A percentile compares a stretch with the other conserved stretches of the same genome.
These are phyloP conservation scores for Buxus sempervirens DNA, from an alignment of 164 flowering plant genomes.

Conservation along the genomic window DNA sequence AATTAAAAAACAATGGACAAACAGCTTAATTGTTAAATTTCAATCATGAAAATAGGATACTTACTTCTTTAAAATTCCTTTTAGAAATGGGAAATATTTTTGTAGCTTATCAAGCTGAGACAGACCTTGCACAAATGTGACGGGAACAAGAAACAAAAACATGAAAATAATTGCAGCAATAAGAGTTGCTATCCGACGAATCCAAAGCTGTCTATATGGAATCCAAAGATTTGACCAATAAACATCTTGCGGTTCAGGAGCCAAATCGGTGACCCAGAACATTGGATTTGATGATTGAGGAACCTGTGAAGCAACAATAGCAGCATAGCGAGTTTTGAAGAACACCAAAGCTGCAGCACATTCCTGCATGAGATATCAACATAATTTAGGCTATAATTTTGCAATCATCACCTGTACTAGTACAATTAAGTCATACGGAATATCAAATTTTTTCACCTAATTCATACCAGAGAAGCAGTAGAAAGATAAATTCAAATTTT, in stretches of 20 bases:
- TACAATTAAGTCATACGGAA: background rate
- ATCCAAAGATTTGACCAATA: constrained; percentile 83
- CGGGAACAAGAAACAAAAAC: constrained; percentile 76
- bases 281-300: constrained; percentile 86
- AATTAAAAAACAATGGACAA: background rate
- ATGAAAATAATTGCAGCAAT: constrained; percentile 60
- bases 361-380: constrained; percentile 53
- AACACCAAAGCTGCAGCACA: constrained; percentile 86
- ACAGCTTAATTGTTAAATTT: background rate
- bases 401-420: background rate
- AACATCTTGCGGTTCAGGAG: constrained; percentile 90
- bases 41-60: constrained; percentile 11
- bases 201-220: constrained; percentile 78
- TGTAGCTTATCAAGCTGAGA: constrained; percentile 64
- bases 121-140: constrained; percentile 73
- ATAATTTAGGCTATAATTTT: background rate
- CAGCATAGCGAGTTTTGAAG: constrained; percentile 83
- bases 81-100: constrained; percentile 60
- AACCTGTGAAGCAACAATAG: constrained; percentile 61
- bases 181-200: constrained; percentile 67
- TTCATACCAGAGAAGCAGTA: background rate
- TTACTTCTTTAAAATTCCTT: constrained; percentile 57
- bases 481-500: background rate
- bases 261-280: constrained; percentile 87
- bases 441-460: background rate